A percentile compares a stretch with the other conserved stretches of the same genome.
These are phyloP conservation scores for Pleurotus platypus DNA, from an alignment of 768 basidiomycete species.

Conservation along the genomic window DNA sequence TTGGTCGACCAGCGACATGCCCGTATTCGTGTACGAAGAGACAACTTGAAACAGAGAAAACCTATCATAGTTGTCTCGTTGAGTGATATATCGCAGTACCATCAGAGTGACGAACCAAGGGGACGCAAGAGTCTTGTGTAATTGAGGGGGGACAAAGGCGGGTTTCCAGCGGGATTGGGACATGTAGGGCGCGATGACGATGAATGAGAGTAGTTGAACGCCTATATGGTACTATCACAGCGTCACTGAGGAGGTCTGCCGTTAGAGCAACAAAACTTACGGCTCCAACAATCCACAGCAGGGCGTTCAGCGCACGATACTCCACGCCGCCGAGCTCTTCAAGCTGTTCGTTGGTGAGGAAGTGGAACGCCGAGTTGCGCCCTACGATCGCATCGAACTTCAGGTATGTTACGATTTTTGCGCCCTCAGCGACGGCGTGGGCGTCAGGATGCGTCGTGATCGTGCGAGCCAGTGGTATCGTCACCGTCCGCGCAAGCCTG, in stretches of 20 bases:
- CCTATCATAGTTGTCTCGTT: slow-evolving; percentile 35
- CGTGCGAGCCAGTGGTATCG: slow-evolving; percentile 70
- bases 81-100: neutral
- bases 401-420: slow-evolving; percentile 70
- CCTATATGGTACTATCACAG: slow-evolving; percentile 69
- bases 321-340: slow-evolving; percentile 95
- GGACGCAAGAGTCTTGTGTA: slow-evolving; percentile 51
- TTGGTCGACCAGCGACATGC: slow-evolving; percentile 80
- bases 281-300: slow-evolving; percentile 75
- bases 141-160: slow-evolving; percentile 57
- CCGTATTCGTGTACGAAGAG: slow-evolving; percentile 87
- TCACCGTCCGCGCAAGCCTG: slow-evolving; percentile 64
- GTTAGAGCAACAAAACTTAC: slow-evolving; percentile 43
- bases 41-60: slow-evolving; percentile 82
- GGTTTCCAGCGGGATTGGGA: slow-evolving; percentile 52
- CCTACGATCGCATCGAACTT: slow-evolving; percentile 85
- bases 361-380: slow-evolving; percentile 70
- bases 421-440: slow-evolving; percentile 34
- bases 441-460: slow-evolving; percentile 41
- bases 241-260: slow-evolving; percentile 5
- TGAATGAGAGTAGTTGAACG: slow-evolving; percentile 64
- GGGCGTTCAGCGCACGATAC: slow-evolving; percentile 75
- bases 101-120: slow-evolving; percentile 51
- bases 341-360: slow-evolving; percentile 73
- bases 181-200: slow-evolving; percentile 82